These are phyloP conservation scores for Adansonia digitata DNA, from an alignment of 345 rosid species.

Conservation along the genomic window DNA sequence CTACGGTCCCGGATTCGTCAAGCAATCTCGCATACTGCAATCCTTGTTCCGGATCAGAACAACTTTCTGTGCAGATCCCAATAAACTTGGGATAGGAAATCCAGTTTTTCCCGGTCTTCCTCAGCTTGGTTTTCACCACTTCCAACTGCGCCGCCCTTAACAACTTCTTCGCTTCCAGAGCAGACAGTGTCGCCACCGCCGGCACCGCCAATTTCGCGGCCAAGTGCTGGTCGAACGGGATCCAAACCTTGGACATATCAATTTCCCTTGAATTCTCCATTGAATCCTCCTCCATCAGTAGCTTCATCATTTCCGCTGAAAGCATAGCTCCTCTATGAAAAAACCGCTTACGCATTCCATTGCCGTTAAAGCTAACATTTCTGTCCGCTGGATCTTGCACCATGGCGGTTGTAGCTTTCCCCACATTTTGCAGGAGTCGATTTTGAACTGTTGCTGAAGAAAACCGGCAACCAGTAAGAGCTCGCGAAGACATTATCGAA, in stretches of 20 bases:
- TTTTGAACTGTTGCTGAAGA: conserved; percentile 29
- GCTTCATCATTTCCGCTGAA: conserved; percentile 31
- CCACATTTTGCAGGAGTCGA: conserved; percentile 30
- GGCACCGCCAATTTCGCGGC: conserved; percentile 9
- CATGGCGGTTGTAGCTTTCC: conserved; percentile 31
- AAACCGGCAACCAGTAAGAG: conserved; percentile 36
- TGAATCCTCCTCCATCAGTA: conserved; percentile 37
- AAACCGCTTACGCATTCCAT: conserved; percentile 51
- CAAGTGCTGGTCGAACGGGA: conserved; percentile 52
- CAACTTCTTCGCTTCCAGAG: conserved; percentile 64
- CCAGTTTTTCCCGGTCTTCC: conserved; percentile 48
- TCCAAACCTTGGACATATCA: conserved; percentile 47
- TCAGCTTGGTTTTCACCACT: conserved; percentile 53
- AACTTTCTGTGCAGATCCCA: conserved; percentile 50
- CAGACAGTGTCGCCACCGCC: conserved; percentile 35
- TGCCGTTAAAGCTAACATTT: not conserved
- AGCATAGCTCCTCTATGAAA: conserved; percentile 52
- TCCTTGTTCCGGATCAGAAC: conserved; percentile 54
- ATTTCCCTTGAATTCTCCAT: conserved; percentile 50
- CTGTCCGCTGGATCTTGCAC: conserved; percentile 61
- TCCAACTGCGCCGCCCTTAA: conserved; percentile 66
- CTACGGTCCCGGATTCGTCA: conserved; percentile 73
- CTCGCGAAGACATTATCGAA: conserved; percentile 43
- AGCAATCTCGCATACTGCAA: conserved; percentile 48
- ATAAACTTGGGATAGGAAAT: conserved; percentile 53